Conservation (phyloP, 2,329 filamentous ascomycete genomes). For the Phoma sp. region DNA sequence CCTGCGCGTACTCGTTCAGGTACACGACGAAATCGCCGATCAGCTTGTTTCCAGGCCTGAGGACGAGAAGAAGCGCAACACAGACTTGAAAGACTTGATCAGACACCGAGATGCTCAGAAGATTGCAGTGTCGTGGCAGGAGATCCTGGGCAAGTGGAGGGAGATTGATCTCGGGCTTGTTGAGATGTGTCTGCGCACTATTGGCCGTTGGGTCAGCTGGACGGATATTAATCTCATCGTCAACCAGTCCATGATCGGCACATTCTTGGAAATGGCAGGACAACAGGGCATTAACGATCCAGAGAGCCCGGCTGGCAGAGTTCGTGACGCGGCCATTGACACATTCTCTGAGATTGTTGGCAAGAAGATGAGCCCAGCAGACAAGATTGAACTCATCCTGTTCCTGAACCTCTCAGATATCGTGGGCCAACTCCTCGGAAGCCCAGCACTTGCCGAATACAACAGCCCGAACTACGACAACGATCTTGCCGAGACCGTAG, state of each 20-base stretch:
- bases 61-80: conserved; percentile 83
- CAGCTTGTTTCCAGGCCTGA: conserved; percentile 80
- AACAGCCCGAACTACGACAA: conserved; percentile 89
- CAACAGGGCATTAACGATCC: conserved; percentile 65
- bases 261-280: conserved; percentile 87
- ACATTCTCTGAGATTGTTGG: conserved; percentile 94
- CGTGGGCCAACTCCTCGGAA: conserved; percentile 82
- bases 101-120: conserved; percentile 86
- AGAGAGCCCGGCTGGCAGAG: conserved; percentile 69
- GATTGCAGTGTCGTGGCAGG: conserved; percentile 88
- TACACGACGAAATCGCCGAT: conserved; percentile 98
- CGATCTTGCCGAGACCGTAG: conserved; percentile 92
- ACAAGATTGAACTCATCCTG: conserved; percentile 92
- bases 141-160: conserved; percentile 80
- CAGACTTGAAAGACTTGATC: conserved; percentile 87
- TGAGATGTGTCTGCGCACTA: conserved; percentile 87
- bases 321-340: conserved; percentile 89
- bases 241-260: conserved; percentile 77
- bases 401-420: conserved; percentile 89
- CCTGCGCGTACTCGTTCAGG: conserved; percentile 82
- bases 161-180: conserved; percentile 72
- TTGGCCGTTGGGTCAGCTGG: conserved; percentile 98
- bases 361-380: conserved; percentile 94
- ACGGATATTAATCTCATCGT: conserved; percentile 95
- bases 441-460: conserved; percentile 78